A percentile compares a stretch with the other conserved stretches of the same genome.
These are phyloP conservation scores for Penicillium sp. DNA, from an alignment of 2,329 filamentous ascomycete genomes.

Conservation along the genomic window DNA sequence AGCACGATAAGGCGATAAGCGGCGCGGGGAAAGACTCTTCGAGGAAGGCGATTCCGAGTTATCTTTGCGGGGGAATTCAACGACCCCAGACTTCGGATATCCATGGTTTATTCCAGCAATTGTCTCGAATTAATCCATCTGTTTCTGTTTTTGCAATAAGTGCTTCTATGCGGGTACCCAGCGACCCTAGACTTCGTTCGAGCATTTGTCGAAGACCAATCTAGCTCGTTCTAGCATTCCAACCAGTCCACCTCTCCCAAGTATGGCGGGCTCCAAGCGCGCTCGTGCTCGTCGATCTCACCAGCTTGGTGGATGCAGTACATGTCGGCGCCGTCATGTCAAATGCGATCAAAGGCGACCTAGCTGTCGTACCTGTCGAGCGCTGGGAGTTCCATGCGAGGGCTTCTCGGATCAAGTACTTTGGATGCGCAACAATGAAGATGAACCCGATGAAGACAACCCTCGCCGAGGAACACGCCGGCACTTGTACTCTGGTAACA, in stretches of 20 bases:
- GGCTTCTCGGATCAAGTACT: slow-evolving; percentile 34
- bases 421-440: slow-evolving; percentile 30
- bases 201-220: not conserved
- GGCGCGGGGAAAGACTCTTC: not conserved
- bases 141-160: not conserved
- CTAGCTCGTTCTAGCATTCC: not conserved
- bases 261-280: slow-evolving; percentile 18
- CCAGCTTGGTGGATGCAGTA: slow-evolving; percentile 37
- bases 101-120: not conserved
- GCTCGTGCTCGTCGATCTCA: slow-evolving; percentile 31
- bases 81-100: slow-evolving; percentile 5
- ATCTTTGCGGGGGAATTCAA: slow-evolving; percentile 7
- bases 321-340: slow-evolving; percentile 17
- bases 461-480: slow-evolving; percentile 26
- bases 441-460: slow-evolving; percentile 9
- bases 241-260: not conserved
- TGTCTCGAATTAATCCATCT: not conserved
- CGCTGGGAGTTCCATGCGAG: slow-evolving; percentile 33
- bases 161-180: no score
- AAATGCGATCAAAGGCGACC: slow-evolving; percentile 40
- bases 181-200: not conserved
- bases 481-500: slow-evolving; percentile 36
- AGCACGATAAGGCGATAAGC: slow-evolving; percentile 6
- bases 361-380: slow-evolving; percentile 34
- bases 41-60: slow-evolving; percentile 18